phyloP scores from a whole-genome alignment of 2,329 filamentous ascomycete species.

The Aspergillus novofumigatus region DNA sequence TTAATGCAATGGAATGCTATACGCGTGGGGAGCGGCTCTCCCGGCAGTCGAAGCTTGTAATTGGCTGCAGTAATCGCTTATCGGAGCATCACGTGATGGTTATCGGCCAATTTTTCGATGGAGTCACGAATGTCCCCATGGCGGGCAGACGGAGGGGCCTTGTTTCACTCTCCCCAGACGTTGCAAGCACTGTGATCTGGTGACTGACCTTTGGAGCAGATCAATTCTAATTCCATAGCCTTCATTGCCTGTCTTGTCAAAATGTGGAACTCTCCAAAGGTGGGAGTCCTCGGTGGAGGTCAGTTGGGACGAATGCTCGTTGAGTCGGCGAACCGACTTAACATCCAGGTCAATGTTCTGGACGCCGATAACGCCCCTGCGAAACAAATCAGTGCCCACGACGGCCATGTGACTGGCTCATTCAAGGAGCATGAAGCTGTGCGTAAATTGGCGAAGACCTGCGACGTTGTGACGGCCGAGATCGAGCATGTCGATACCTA shows the following conservation, averaged over 20 bases:
- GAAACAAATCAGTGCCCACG: constrained; percentile 76
- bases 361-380: constrained; percentile 74
- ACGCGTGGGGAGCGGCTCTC: constrained; percentile 9
- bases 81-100: constrained; percentile 18
- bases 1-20: neutral
- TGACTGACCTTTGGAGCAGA: neutral
- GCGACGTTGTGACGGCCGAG: constrained; percentile 84
- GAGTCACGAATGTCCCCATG: constrained; percentile 8
- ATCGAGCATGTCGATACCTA: constrained; percentile 95
- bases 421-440: constrained; percentile 82
- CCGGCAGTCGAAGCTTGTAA: constrained; percentile 5
- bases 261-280: constrained; percentile 40
- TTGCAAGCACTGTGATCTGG: neutral
- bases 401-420: constrained; percentile 73
- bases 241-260: constrained; percentile 6
- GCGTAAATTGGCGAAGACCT: constrained; percentile 68
- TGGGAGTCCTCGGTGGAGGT: constrained; percentile 58
- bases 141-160: constrained; percentile 14
- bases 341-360: constrained; percentile 73
- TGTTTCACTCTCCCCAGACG: constrained; percentile 1
- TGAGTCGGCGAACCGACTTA: constrained; percentile 76
- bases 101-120: constrained; percentile 10
- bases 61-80: constrained; percentile 19
- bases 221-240: neutral
- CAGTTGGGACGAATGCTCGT: constrained; percentile 91